A percentile compares a stretch with the other conserved stretches of the same genome.
Evolutionary conservation across 2,329 filamentous ascomycete species (phyloP).

Genomic region (Hymenoscyphus linearis): DNA sequence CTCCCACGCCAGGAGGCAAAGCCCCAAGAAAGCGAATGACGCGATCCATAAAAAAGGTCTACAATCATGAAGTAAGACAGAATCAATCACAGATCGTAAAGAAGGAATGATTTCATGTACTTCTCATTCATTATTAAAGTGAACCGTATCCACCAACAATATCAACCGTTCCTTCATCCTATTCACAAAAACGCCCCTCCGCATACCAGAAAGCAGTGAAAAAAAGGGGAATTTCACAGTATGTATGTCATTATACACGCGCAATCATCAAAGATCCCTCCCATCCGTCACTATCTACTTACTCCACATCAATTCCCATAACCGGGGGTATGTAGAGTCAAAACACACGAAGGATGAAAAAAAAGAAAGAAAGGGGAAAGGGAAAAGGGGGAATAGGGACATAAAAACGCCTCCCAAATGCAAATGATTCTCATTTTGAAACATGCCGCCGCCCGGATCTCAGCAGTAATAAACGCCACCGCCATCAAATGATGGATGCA

Average conservation of each 20-base stretch:
- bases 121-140: neutral
- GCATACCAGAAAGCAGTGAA: neutral
- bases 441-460: neutral
- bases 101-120: neutral
- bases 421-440: neutral
- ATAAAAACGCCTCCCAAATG: neutral
- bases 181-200: neutral
- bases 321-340: neutral
- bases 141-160: neutral
- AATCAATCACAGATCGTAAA: neutral
- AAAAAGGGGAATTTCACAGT: neutral
- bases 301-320: neutral
- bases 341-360: neutral
- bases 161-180: neutral
- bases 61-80: neutral
- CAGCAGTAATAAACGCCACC: neutral
- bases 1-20: too few relatives aligned
- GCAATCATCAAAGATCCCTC: neutral
- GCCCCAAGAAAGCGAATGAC: too few relatives aligned
- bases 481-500: neutral
- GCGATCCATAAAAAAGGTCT: too few relatives aligned
- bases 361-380: too few relatives aligned
- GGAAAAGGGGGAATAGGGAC: too few relatives aligned
- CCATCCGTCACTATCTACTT: neutral
- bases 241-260: neutral